Evolutionary conservation across 139 green algal genomes (phyloP).

Genomic region (Chlorella sp.): DNA sequence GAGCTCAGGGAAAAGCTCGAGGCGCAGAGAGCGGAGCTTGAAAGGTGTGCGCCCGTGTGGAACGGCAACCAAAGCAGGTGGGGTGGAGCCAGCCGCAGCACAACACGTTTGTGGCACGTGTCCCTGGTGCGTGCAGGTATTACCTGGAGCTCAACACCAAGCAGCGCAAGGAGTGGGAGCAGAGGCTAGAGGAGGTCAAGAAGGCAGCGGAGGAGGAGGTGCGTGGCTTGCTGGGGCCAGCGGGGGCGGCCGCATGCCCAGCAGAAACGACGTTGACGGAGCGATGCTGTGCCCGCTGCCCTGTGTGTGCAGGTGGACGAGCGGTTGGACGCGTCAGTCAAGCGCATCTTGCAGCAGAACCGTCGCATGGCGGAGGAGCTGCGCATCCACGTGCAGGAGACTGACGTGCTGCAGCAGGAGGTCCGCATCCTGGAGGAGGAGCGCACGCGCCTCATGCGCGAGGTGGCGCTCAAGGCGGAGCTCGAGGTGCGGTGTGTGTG

Average conservation of each 20-base stretch:
- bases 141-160: slow-evolving; percentile 61
- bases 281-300: too few relatives aligned
- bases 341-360: slow-evolving; percentile 73
- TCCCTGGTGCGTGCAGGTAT: slow-evolving; percentile 28
- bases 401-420: slow-evolving; percentile 60
- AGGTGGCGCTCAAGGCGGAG: slow-evolving; percentile 64
- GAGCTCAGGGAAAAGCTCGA: slow-evolving; percentile 35
- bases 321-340: slow-evolving; percentile 58
- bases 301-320: slow-evolving; percentile 47
- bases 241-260: too few relatives aligned
- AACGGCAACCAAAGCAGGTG: not conserved
- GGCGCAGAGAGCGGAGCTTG: slow-evolving; percentile 5
- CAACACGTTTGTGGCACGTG: not conserved
- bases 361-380: slow-evolving; percentile 72
- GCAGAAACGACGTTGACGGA: too few relatives aligned
- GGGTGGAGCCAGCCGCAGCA: not conserved
- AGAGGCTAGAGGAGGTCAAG: slow-evolving; percentile 63
- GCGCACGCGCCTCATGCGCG: slow-evolving; percentile 47
- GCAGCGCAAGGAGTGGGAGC: slow-evolving; percentile 70
- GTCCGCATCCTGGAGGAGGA: slow-evolving; percentile 62
- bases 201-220: slow-evolving; percentile 45
- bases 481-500: slow-evolving; percentile 58
- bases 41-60: too few relatives aligned
- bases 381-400: slow-evolving; percentile 76
- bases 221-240: too few relatives aligned